Evolutionary conservation across 805 yeast species (phyloP).

Genomic region (Pichia sporocuriosa): DNA sequence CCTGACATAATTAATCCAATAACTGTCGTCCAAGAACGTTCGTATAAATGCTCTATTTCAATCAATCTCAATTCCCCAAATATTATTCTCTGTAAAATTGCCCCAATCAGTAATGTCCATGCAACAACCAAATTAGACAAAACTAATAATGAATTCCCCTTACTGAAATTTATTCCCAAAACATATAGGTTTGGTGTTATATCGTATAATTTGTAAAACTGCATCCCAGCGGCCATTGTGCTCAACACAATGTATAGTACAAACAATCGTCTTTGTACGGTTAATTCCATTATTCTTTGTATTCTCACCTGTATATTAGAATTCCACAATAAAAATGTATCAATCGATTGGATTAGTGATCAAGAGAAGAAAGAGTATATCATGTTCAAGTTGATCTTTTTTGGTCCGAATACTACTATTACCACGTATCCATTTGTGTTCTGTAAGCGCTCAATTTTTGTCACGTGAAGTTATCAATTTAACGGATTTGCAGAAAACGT

Average conservation of each 20-base stretch:
- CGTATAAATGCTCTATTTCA: constrained; percentile 71
- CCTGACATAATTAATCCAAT: constrained; percentile 55
- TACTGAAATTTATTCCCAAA: constrained; percentile 43
- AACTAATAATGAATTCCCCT: constrained; percentile 40
- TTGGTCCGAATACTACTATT: too few relatives aligned
- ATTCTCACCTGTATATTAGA: neutral
- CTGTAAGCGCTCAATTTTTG: too few relatives aligned
- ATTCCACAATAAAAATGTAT: too few relatives aligned
- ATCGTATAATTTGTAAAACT: constrained; percentile 33
- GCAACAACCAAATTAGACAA: constrained; percentile 39
- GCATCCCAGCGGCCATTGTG: constrained; percentile 30
- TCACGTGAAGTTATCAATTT: too few relatives aligned
- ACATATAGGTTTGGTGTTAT: constrained; percentile 43
- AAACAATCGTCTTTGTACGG: constrained; percentile 8
- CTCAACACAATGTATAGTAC: constrained; percentile 26
- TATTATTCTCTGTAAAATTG: constrained; percentile 42
- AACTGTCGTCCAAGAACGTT: constrained; percentile 55
- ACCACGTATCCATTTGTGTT: too few relatives aligned
- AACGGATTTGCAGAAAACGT: too few relatives aligned
- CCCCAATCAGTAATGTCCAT: constrained; percentile 34
- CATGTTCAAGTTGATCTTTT: too few relatives aligned
- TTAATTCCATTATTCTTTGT: neutral
- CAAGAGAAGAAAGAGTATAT: too few relatives aligned
- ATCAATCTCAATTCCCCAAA: constrained; percentile 72
- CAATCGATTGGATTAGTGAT: too few relatives aligned